A percentile compares a stretch with the other conserved stretches of the same genome.
These are phyloP conservation scores for Wallacemonas sp. DNA, from an alignment of 208 protist species.

Conservation along the genomic window DNA sequence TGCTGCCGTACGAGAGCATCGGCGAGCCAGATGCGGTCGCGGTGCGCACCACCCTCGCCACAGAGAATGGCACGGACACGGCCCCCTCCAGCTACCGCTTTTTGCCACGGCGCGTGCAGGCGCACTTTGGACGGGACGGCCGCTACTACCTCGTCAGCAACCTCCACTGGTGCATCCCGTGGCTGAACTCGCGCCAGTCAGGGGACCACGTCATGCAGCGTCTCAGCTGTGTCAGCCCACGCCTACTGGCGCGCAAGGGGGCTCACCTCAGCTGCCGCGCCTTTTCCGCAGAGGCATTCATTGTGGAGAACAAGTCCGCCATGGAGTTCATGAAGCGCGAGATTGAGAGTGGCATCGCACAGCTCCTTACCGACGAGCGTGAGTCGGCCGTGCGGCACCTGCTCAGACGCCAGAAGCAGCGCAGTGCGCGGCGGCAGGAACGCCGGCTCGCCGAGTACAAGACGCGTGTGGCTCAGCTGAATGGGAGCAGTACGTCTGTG, in stretches of 20 bases:
- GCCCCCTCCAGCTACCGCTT: conserved; percentile 24
- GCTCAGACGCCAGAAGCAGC: conserved; percentile 11
- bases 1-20: conserved; percentile 31
- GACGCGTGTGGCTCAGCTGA: background rate
- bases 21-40: conserved; percentile 2
- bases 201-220: conserved; percentile 25
- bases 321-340: conserved; percentile 44
- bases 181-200: conserved; percentile 31
- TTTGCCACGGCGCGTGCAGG: conserved; percentile 32
- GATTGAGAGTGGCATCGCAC: conserved; percentile 33
- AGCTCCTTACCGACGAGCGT: conserved; percentile 28
- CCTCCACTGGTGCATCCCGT: conserved; percentile 40
- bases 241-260: conserved; percentile 29
- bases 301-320: conserved; percentile 31
- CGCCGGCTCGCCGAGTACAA: conserved; percentile 11
- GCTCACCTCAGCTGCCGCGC: conserved; percentile 40
- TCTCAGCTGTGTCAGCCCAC: conserved; percentile 33
- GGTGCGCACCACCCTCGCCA: background rate
- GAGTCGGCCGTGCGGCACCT: conserved; percentile 17
- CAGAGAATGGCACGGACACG: conserved; percentile 16
- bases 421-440: conserved; percentile 19
- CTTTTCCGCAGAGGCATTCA: conserved; percentile 34
- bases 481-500: background rate
- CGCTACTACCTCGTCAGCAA: conserved; percentile 55
- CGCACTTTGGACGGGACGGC: conserved; percentile 42